These are phyloP conservation scores for Spizellomyces punctatus DNA, from an alignment of 192 early-diverging fungal genomes.

Conservation along the genomic window DNA sequence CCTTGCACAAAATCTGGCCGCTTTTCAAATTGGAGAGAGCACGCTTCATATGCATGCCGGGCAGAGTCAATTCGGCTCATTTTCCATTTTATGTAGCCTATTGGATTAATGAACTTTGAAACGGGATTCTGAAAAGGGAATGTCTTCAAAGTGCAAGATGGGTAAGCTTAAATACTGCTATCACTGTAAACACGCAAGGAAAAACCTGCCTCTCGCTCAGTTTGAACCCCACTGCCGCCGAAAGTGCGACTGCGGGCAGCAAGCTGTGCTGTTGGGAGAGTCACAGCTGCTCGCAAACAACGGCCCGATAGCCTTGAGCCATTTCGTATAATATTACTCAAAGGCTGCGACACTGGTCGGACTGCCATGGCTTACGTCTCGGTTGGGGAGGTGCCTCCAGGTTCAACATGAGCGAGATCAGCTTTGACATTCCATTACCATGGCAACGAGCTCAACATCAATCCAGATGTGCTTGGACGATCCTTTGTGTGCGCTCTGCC, in stretches of 20 bases:
- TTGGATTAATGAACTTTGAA: constrained; percentile 36
- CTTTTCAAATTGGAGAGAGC: constrained; percentile 45
- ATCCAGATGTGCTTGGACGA: too few species aligned
- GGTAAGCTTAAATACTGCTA: not conserved
- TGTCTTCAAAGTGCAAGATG: constrained; percentile 5
- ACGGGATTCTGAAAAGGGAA: constrained; percentile 21
- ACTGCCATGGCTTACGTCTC: too few species aligned
- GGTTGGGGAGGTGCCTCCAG: too few species aligned
- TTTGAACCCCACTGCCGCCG: not conserved
- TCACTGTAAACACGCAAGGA: not conserved
- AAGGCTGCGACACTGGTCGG: too few species aligned
- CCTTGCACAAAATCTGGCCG: constrained; percentile 31
- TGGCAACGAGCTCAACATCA: too few species aligned
- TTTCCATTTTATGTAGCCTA: constrained; percentile 48
- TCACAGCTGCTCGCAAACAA: too few species aligned
- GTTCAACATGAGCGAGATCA: too few species aligned
- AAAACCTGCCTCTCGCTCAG: constrained; percentile 6
- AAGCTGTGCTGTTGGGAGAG: too few species aligned
- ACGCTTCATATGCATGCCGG: constrained; percentile 43
- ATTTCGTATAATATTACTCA: too few species aligned
- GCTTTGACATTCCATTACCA: too few species aligned
- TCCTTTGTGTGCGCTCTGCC: too few species aligned
- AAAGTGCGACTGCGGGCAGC: not conserved
- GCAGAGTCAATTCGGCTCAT: constrained; percentile 52
- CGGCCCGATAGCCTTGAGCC: too few species aligned